Evolutionary conservation across 176 grass and related monocot species (phyloP).

Genomic region (Phoenix roebelenii): DNA sequence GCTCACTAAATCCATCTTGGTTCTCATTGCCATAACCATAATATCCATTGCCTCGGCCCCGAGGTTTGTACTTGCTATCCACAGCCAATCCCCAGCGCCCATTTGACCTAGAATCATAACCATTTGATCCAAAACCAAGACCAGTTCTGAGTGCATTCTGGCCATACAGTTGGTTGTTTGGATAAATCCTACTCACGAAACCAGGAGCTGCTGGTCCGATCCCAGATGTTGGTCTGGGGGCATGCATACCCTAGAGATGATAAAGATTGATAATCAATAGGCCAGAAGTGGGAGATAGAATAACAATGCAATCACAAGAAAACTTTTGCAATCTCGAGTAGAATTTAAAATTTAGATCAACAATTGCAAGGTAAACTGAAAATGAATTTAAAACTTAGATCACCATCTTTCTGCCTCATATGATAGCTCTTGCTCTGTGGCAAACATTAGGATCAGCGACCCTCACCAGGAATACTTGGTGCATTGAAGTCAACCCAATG

Average conservation of each 20-base stretch:
- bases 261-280: too few relatives aligned
- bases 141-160: conserved; percentile 43
- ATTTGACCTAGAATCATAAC: conserved; percentile 66
- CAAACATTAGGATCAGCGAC: too few relatives aligned
- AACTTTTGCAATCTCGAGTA: too few relatives aligned
- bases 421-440: too few relatives aligned
- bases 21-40: conserved; percentile 71
- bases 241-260: conserved; percentile 59
- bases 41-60: conserved; percentile 37
- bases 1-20: conserved; percentile 70
- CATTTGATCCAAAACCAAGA: conserved; percentile 71
- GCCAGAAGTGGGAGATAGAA: too few relatives aligned
- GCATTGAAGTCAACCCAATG: too few relatives aligned
- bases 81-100: conserved; percentile 37
- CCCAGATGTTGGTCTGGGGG: conserved; percentile 38
- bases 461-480: too few relatives aligned
- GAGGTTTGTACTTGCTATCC: conserved; percentile 69
- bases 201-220: conserved; percentile 51
- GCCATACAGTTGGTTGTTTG: conserved; percentile 42
- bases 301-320: too few relatives aligned
- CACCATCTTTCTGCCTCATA: too few relatives aligned
- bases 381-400: too few relatives aligned
- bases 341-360: too few relatives aligned
- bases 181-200: conserved; percentile 61
- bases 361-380: too few relatives aligned